Conservation (phyloP, 1,139 yeast species). For the Pichia sp. region DNA sequence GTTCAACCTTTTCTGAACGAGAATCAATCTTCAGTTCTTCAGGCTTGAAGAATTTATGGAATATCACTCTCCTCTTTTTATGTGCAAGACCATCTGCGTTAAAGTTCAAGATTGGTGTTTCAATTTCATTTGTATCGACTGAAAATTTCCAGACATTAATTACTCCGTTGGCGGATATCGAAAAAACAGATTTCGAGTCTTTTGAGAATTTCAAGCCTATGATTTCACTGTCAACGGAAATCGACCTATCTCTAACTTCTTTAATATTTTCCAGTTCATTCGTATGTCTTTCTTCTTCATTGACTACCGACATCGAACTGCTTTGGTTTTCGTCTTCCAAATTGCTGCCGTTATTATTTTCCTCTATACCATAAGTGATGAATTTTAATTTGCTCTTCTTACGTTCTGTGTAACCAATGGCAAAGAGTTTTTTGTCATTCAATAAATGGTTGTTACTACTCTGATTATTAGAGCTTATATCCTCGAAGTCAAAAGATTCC, state of each 20-base stretch:
- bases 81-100: constrained; percentile 14
- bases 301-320: constrained; percentile 25
- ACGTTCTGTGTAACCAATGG: constrained; percentile 47
- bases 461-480: constrained; percentile 1
- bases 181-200: constrained; percentile 37
- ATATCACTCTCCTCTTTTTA: constrained; percentile 18
- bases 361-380: constrained; percentile 31
- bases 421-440: constrained; percentile 28
- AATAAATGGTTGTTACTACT: not conserved
- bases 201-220: constrained; percentile 37
- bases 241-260: constrained; percentile 29
- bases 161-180: constrained; percentile 42
- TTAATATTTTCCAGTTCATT: constrained; percentile 24
- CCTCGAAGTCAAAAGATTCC: constrained; percentile 24
- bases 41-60: constrained; percentile 28
- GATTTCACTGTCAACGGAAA: constrained; percentile 32
- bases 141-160: constrained; percentile 33
- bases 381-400: constrained; percentile 41
- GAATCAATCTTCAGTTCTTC: constrained; percentile 24
- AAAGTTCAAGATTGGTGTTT: constrained; percentile 11
- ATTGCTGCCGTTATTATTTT: constrained; percentile 16
- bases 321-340: constrained; percentile 32
- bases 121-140: constrained; percentile 25
- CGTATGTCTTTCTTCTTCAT: constrained; percentile 28
- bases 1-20: constrained; percentile 22